Evolutionary conservation across 2,329 filamentous ascomycete species (phyloP), one percentile per base, ranked within the genome.

Genomic region (Karstenula rhodostoma): DNA sequence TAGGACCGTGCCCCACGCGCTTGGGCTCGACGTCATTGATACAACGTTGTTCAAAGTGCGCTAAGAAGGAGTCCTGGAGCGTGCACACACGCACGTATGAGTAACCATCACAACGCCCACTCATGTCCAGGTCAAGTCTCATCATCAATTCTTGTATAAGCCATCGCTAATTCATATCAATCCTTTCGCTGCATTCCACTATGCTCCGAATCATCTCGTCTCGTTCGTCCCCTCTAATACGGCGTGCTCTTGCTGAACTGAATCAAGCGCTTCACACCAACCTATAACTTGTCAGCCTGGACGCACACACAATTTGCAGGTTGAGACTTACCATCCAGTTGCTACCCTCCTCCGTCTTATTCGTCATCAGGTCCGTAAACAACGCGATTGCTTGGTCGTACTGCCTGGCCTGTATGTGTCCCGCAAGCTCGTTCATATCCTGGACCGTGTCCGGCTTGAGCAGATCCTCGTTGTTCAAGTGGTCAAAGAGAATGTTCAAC

Each of bases 401-500:
- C 22, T 83, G 74, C 61, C 77, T 78, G 12, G 66, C 67, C 48
- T 80, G 73, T 13, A 84, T 68, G 44, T 75, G 72, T 57, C 71
- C 71, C 23, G 76, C 73, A 32, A 93, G 80, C 69, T 88, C 81
- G 9, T 84, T 83, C 69, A 94, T 82, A 49, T 89, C 84, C 62
- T 87, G 83, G 52, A 94, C 86, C 0, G 91, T 97, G 71, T 91
- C 89, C 1, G 91, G 87, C 80, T 90, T 91, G 57, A 98, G 84
- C 43, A 97, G 83, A 73, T 98, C 94, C 73, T 94, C 91, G 67
- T 98, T 98, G 84, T 98, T 99, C 49, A 99, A 84, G 77, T 97
- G 93, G 74, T 99, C 94, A 76, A 97, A 98, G n/a, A 99, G 83
- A 52, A 97, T 89, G 71, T 91, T 92, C 60, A 99, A 85, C 29